Evolutionary conservation across 1,284 basidiomycete species (phyloP), one percentile per base, ranked within the genome.

Genomic region (Pseudozyma pruni): DNA sequence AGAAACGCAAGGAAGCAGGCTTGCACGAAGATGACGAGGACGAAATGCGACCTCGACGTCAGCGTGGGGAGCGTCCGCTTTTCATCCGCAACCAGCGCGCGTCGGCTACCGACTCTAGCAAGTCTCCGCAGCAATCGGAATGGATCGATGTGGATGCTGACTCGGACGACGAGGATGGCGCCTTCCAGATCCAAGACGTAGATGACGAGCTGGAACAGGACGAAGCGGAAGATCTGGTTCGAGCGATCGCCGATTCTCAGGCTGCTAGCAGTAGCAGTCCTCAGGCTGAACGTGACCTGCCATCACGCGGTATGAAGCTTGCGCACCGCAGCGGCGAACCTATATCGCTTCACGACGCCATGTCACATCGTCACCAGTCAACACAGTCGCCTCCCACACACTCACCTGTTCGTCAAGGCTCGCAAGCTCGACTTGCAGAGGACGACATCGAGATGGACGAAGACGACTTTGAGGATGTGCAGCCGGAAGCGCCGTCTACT

Each of bases 191-290:
- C 35, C 44, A 56, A n/a, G 19, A 47, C 22, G 49, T 32, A 8
- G 49, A 61, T n/a, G 56, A 73, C 23, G 51, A 53, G 40, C 31
- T 74, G n/a, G 63, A 70, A 14, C 48, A 59, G 39, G 74, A 76
- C 22, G 76, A 78, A 43, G 63, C 72, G 16, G 69, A 75, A 32
- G 75, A 78, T 38, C 51, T 78, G 3, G 63, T 72, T 22, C 46
- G 59, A 13, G 76, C 76, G 11, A 64, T 78, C 25, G 57, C 63
- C 16, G 61, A 66, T 16, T 75, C 72, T 35, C 60, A 61, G 39
- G 39, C 51, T 39, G 39, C 39, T 3, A 35, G 29, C 27, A 17
- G 29, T n/a, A 14, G 11, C 31, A 29, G 27, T 6, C 27, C n/a
- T n/a, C 22, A 25, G 14, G 35, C n/a, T 13, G 22, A 51, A 32